Base-by-base conservation (phyloP, 106 monocot genomes). In the Dioscorea dumetorum region DNA sequence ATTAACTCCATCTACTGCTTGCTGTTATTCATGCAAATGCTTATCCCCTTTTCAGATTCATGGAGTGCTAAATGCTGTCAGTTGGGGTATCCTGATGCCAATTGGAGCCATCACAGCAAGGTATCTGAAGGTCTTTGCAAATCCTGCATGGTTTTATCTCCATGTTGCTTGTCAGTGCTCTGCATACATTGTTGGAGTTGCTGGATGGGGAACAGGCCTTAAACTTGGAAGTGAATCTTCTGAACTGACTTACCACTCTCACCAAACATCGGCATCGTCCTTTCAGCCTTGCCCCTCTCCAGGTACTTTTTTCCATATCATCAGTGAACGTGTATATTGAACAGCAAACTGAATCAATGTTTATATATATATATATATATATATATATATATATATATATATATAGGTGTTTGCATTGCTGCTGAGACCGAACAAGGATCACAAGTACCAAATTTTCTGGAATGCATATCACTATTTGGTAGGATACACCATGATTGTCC, bases 61-160 rank as follows among this genome's bases (percentile, higher is more conserved):
- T 72, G 95, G 95, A 4, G 76, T 95, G 22, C 63, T 95, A 65
- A 91, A 84, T 64, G 88, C 86, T 0, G 67, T 95, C 18, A 88
- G 91, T 24, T 95, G 95, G 95, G 95, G 95, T 1, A 28, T 97
- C 63, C 71, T 97, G 72, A 71, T 97, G 70, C 95, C 95, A 4
- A 50, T 91, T 5, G 95, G 95, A 56, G 88, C 73, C 7, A 91
- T 91, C 33, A 82, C 84, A 13, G 95, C 91, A 0, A 79, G 91
- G 64, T 91, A 97, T 16, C 13, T 89, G 68, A 83, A 69, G 63
- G 88, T 89, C 59, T 97, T 91, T 67, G 81, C 86, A 5, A 86
- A 86, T 69, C 95, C 95, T 2, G 88, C 95, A 18, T 97, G 95
- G 95, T 97, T 91, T 73, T 97, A 91, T 64, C 88, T 97, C 64